Evolutionary conservation across 306 rosid genomes (phyloP), one percentile per base, ranked within the genome.

Genomic region (peach (Prunus persica)): DNA sequence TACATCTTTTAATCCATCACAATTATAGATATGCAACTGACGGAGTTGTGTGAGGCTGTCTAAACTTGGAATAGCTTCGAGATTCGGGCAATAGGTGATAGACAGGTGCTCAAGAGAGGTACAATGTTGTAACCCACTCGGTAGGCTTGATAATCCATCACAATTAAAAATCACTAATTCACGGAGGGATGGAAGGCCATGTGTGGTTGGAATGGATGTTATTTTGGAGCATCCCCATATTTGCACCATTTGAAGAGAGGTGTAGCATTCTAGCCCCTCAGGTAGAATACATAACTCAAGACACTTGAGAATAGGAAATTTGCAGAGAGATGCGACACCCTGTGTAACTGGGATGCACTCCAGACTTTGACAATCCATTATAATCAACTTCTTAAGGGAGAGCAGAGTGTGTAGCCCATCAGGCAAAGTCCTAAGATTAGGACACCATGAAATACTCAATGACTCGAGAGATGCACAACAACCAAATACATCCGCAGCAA

Each of bases 1-100:
- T 61, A 27, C 19, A 5, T 2, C 8, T 22, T 20, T 57, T 22
- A 22, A 57, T 10, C 8, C 64, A 11, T 2, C 22, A 67, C 13
- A 69, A 1, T 0, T 0, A 0, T 0, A 0, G 0, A 49, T 22
- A 1, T 1, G 0, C 4, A 67, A 22, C 10, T 2, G 0, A 41
- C 4, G 18, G 1, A 38, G 70, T 49, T n/a, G 12, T 20, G 71
- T 45, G 71, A 46, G 14, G 50, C 13, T 24, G 2, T 67, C 54
- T 67, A 67, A 6, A 67, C 11, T 7, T 12, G 72, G 72, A 68
- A 68, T 6, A 13, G 58, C 0, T 9, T 2, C 2, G 0, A 24
- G 30, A 12, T 1, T 28, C 0, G 2, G 0, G 5, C 47, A 69
- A 2, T 0, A 0, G 2, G 0, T 0, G 9, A 69, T 27, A 0